These are phyloP conservation scores for Orbilia brochopaga DNA, from an alignment of 2,329 filamentous ascomycete species.

Conservation along the genomic window DNA sequence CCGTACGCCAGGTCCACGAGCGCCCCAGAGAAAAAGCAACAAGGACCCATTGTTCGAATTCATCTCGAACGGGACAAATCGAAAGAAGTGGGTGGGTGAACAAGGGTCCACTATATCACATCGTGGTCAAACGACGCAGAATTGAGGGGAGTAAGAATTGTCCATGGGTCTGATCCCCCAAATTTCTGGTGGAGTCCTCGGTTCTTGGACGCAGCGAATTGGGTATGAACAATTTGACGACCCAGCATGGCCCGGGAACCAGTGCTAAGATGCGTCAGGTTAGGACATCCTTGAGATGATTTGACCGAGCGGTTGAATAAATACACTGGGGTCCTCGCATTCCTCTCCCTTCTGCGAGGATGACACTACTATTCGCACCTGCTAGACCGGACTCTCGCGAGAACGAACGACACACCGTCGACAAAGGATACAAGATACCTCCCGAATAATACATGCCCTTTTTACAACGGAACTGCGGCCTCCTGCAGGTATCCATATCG, in stretches of 20 bases:
- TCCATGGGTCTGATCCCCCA: slow-evolving; percentile 38
- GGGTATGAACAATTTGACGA: slow-evolving; percentile 30
- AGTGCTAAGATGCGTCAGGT: slow-evolving; percentile 49
- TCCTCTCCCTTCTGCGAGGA: slow-evolving; percentile 39
- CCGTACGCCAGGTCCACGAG: slow-evolving; percentile 46
- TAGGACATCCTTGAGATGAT: slow-evolving; percentile 41
- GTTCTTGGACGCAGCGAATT: slow-evolving; percentile 27
- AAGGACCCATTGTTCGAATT: slow-evolving; percentile 43
- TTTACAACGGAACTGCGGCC: slow-evolving; percentile 35
- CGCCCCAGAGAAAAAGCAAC: slow-evolving; percentile 35
- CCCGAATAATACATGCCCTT: slow-evolving; percentile 23
- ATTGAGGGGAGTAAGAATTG: slow-evolving; percentile 26
- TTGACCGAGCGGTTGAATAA: slow-evolving; percentile 47
- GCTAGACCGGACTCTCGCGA: slow-evolving; percentile 19
- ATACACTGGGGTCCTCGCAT: slow-evolving; percentile 45
- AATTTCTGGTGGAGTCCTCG: slow-evolving; percentile 33
- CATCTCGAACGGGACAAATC: slow-evolving; percentile 45
- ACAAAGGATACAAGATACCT: slow-evolving; percentile 9
- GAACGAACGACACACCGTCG: slow-evolving; percentile 6
- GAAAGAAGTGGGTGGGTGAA: slow-evolving; percentile 29
- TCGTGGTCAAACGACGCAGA: slow-evolving; percentile 25
- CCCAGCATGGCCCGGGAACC: slow-evolving; percentile 39
- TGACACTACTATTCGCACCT: slow-evolving; percentile 16
- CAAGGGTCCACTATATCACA: slow-evolving; percentile 28
- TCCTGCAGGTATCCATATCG: slow-evolving; percentile 22